Evolutionary conservation across 2,329 filamentous ascomycete species (phyloP).

Genomic region (Phialophora expanda): DNA sequence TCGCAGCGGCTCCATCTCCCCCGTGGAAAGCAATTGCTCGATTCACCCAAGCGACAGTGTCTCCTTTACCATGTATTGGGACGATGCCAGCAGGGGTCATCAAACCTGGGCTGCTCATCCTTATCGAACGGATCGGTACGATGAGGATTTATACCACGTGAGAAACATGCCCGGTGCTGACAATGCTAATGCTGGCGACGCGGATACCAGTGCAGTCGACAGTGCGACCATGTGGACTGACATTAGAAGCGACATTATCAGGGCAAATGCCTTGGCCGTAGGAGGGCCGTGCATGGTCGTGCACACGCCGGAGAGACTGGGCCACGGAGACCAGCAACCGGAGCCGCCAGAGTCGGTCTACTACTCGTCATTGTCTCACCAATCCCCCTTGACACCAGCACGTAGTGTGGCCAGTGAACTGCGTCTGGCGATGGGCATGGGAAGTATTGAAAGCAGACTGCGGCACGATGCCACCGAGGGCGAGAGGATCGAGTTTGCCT

Average conservation of each 20-base stretch:
- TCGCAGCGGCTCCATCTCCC: not conserved
- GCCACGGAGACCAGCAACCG: not conserved
- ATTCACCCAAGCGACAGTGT: not conserved
- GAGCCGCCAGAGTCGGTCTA: not conserved
- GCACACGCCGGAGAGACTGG: not conserved
- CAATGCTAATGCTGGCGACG: not conserved
- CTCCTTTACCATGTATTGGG: not conserved
- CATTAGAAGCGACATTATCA: not conserved
- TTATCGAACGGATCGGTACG: not conserved
- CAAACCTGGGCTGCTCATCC: not conserved
- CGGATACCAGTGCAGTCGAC: not conserved
- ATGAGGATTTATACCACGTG: not conserved
- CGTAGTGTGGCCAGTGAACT: not conserved
- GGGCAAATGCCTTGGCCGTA: not conserved
- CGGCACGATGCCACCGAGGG: not conserved
- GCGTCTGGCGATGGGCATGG: constrained; percentile 1
- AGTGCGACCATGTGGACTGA: not conserved
- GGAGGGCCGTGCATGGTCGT: not conserved
- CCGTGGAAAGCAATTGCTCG: not conserved
- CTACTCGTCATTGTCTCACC: not conserved
- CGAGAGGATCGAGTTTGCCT: not conserved
- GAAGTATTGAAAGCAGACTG: not conserved
- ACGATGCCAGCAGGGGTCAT: not conserved
- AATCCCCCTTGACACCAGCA: not conserved
- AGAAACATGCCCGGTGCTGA: not conserved